These are phyloP conservation scores for Rhodotorula glutinis DNA, from an alignment of 1,284 basidiomycete species.

Conservation along the genomic window DNA sequence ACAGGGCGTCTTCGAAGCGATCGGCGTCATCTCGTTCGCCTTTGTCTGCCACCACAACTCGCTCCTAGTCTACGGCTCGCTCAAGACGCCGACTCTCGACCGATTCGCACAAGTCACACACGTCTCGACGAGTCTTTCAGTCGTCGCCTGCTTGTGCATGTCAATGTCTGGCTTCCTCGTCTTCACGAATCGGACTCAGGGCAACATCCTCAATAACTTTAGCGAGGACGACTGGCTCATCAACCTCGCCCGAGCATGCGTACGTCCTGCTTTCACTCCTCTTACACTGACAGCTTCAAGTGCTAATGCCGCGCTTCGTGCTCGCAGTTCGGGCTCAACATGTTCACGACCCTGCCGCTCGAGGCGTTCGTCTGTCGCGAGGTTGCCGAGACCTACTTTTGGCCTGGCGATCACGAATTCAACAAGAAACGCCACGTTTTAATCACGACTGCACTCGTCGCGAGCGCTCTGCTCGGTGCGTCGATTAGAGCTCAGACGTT, in stretches of 20 bases:
- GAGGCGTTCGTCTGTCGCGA: conserved; percentile 93
- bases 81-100: conserved; percentile 89
- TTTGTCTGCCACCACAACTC: conserved; percentile 41
- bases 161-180: conserved; percentile 87
- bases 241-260: conserved; percentile 35
- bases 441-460: conserved; percentile 82
- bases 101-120: conserved; percentile 92
- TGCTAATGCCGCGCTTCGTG: background rate
- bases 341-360: conserved; percentile 93
- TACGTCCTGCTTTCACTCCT: background rate
- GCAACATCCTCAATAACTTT: conserved; percentile 93
- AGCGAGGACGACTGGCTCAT: conserved; percentile 56
- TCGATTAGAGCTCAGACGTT: conserved; percentile 23
- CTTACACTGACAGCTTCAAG: background rate
- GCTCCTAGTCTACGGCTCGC: conserved; percentile 85
- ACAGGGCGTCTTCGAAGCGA: conserved; percentile 68
- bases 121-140: conserved; percentile 75
- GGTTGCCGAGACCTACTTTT: conserved; percentile 90
- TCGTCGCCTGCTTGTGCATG: conserved; percentile 76
- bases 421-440: conserved; percentile 79
- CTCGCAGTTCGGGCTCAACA: conserved; percentile 78
- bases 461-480: conserved; percentile 76
- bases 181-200: conserved; percentile 70
- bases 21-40: conserved; percentile 76
- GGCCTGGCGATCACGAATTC: conserved; percentile 70